These are phyloP conservation scores for Metarhizium rileyi DNA, from an alignment of 2,329 filamentous ascomycete genomes.

Conservation along the genomic window DNA sequence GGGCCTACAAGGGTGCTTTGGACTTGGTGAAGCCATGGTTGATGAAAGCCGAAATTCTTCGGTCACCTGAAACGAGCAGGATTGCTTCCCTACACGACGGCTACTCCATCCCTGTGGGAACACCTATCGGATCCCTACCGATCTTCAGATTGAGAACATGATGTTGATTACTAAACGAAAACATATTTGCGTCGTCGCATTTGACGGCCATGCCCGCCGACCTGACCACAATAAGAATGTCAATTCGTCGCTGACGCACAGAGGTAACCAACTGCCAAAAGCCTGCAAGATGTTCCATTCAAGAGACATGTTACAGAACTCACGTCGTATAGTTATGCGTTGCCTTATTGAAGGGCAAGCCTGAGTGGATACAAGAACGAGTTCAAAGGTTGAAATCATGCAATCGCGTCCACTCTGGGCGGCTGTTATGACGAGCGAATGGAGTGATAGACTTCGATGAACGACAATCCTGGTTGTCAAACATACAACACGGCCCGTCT, in stretches of 20 bases:
- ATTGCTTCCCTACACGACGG: too few relatives aligned
- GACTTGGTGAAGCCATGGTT: background rate
- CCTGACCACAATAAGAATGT: background rate
- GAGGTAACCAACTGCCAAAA: background rate
- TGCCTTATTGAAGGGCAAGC: background rate
- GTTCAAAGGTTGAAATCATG: background rate
- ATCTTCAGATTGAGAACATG: background rate
- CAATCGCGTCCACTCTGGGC: background rate
- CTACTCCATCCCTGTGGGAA: background rate
- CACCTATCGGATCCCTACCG: background rate
- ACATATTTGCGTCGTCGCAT: background rate
- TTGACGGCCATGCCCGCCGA: background rate
- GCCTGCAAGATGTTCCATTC: background rate
- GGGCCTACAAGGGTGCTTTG: background rate
- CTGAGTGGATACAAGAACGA: background rate
- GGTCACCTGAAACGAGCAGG: slow-evolving; percentile 3
- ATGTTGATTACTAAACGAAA: background rate
- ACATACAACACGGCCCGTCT: background rate
- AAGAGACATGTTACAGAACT: background rate
- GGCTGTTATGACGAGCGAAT: background rate
- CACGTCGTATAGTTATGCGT: background rate
- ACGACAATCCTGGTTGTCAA: background rate
- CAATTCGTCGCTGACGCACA: background rate
- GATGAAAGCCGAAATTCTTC: slow-evolving; percentile 10
- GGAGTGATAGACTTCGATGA: background rate